phyloP scores from a whole-genome alignment of 176 grass and related monocot species.

The Aegilops bicornis region DNA sequence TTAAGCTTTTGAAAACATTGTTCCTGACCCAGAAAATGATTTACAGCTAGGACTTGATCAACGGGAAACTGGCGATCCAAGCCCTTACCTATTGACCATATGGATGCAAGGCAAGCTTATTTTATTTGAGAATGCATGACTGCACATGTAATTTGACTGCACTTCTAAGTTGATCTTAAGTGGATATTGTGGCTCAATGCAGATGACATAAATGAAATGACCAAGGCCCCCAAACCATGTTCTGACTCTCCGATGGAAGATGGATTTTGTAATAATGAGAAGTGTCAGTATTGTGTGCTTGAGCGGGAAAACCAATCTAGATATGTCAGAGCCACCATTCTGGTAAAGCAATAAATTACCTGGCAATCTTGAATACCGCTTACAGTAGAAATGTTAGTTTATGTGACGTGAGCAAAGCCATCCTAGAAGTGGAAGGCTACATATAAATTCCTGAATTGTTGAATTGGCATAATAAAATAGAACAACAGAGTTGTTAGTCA shows the following conservation, averaged over 20 bases:
- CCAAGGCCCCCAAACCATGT: conserved; percentile 37
- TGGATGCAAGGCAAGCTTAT: conserved; percentile 64
- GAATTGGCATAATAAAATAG: conserved; percentile 13
- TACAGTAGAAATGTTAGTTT: conserved; percentile 22
- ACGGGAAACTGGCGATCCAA: conserved; percentile 82
- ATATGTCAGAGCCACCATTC: conserved; percentile 78
- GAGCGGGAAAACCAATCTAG: conserved; percentile 54
- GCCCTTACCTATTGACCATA: conserved; percentile 77
- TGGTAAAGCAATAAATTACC: conserved; percentile 58
- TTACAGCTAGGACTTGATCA: conserved; percentile 69
- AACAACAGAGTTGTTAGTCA: conserved; percentile 11
- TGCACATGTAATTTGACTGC: not conserved
- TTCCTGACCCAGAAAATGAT: conserved; percentile 43
- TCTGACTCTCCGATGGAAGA: conserved; percentile 40
- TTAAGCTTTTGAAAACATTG: conserved; percentile 22
- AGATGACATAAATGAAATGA: conserved; percentile 65
- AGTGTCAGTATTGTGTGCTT: conserved; percentile 46
- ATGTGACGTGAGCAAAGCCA: not conserved
- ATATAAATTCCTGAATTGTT: conserved; percentile 9
- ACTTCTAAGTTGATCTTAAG: not conserved
- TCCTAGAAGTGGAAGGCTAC: conserved; percentile 8
- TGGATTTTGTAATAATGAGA: conserved; percentile 49
- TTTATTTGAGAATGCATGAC: conserved; percentile 12
- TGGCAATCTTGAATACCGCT: conserved; percentile 27
- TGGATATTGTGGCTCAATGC: conserved; percentile 23